Percentiles rank a stretch among this genome's conserved stretches.
These are phyloP conservation scores for Spergularia bocconei DNA, from an alignment of 148 eudicot genomes.

Conservation along the genomic window DNA sequence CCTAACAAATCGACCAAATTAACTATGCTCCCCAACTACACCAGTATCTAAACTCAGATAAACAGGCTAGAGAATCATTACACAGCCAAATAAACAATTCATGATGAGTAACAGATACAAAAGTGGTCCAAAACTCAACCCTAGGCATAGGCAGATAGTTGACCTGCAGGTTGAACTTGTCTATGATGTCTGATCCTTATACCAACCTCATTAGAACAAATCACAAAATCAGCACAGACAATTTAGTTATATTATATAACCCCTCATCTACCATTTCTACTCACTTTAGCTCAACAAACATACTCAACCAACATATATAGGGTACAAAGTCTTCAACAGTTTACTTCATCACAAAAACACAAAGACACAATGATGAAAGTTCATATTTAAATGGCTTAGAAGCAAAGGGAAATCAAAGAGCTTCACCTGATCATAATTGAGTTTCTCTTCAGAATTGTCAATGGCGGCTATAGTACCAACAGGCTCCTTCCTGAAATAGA, in stretches of 20 bases:
- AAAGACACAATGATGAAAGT: neutral
- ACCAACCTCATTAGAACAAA: too few species aligned
- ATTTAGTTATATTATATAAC: too few species aligned
- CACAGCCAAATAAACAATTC: too few species aligned
- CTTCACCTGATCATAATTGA: slow-evolving; percentile 81
- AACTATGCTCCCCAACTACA: neutral
- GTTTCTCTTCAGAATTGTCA: slow-evolving; percentile 63
- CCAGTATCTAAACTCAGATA: too few species aligned
- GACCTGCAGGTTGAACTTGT: neutral
- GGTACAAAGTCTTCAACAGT: neutral
- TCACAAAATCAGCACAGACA: too few species aligned
- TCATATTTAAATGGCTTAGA: neutral
- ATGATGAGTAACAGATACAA: neutral
- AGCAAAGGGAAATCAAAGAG: neutral
- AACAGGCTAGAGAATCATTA: too few species aligned
- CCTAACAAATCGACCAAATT: neutral
- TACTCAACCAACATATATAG: too few species aligned
- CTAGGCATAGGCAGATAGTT: neutral
- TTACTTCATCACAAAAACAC: neutral
- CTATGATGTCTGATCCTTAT: too few species aligned
- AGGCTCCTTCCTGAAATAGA: slow-evolving; percentile 59
- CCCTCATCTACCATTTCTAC: too few species aligned
- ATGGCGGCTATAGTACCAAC: slow-evolving; percentile 86
- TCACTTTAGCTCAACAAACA: too few species aligned
- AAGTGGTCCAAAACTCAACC: neutral